Base-by-base conservation (phyloP, 2,329 filamentous ascomycete genomes). In the Alternaria brassicicola region DNA sequence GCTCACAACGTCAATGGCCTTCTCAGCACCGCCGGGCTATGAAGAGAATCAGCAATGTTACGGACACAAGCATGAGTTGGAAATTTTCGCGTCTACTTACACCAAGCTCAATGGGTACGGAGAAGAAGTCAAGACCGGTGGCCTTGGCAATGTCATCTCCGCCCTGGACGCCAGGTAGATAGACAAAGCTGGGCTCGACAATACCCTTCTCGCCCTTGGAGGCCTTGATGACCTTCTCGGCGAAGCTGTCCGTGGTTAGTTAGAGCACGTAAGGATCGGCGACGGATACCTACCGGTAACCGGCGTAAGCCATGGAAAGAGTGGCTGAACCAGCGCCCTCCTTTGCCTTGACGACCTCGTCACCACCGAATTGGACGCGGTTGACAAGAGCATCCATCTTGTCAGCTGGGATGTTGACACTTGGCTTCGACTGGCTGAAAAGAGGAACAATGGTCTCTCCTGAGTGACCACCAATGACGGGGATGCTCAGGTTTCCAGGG, bases 381-480 rank as follows among this genome's bases (percentile, higher is more conserved):
- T 97, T 91, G 75, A 97, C 88, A 49, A 99, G 85, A 66, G 87
- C 90, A 75, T 94, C 92, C 72, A 97, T 90, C 85, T 96, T 95
- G 78, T 97, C 93, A 61, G 86, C 85, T 45, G 94, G 92, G 65
- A 98, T 95, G 62, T 86, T 85, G 74, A 95, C 89, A 41, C 86
- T 78, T 57, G 93, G 93, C 76, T 89, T 87, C 69, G 92, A 87
- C 84, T 95, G 89, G 87, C 93, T 97, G 87, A 98, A 96, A 62
- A 99, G 87, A 49, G 95, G 95, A 56, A 99, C 93, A 75, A 99
- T 99, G 73, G 95, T 99, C 84, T 94, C 93, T 76, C 95, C 95
- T 61, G 93, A 97, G 88, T 99, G 95, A 63, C 95, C 95, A 76
- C 95, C 95, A 76, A 99, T 88, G 73, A 99, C 95, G 68, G 94